phyloP scores from a whole-genome alignment of 805 yeast genomes.

The Candida maris region DNA sequence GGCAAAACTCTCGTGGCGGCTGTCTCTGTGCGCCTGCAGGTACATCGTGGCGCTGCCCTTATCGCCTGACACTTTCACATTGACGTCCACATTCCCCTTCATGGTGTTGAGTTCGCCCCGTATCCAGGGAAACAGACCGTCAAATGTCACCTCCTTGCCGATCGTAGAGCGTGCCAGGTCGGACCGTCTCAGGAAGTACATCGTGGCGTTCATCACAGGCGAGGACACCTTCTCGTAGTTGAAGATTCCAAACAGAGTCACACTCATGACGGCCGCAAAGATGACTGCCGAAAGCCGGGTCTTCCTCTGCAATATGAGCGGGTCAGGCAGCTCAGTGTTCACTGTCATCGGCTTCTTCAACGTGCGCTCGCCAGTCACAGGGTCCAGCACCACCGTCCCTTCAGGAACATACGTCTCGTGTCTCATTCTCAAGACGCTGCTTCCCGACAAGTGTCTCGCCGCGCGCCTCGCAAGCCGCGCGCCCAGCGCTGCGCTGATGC shows the following conservation, averaged over 20 bases:
- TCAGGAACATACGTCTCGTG: slow-evolving; percentile 21
- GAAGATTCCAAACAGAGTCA: slow-evolving; percentile 63
- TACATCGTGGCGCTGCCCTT: slow-evolving; percentile 50
- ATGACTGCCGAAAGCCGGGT: slow-evolving; percentile 51
- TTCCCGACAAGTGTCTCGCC: too few species aligned
- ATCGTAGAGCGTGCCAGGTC: slow-evolving; percentile 54
- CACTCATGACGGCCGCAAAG: slow-evolving; percentile 52
- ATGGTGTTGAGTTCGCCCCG: slow-evolving; percentile 81
- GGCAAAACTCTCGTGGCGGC: slow-evolving; percentile 52
- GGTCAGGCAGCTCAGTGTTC: slow-evolving; percentile 81
- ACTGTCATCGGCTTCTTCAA: slow-evolving; percentile 51
- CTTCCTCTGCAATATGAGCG: slow-evolving; percentile 50
- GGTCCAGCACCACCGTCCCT: slow-evolving; percentile 18
- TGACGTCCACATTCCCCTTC: slow-evolving; percentile 72
- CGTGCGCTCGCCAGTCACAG: slow-evolving; percentile 18
- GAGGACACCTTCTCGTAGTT: slow-evolving; percentile 91
- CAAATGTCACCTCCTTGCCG: slow-evolving; percentile 75
- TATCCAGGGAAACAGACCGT: slow-evolving; percentile 83
- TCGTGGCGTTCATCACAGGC: slow-evolving; percentile 81
- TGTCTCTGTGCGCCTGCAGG: slow-evolving; percentile 69
- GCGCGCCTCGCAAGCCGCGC: too few species aligned
- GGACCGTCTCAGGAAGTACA: slow-evolving; percentile 81
- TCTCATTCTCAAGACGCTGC: slow-evolving; percentile 3
- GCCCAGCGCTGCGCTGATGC: too few species aligned
- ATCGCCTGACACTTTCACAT: slow-evolving; percentile 67